phyloP scores from a whole-genome alignment of 2,329 filamentous ascomycete species.

The Fusarium sp. region DNA sequence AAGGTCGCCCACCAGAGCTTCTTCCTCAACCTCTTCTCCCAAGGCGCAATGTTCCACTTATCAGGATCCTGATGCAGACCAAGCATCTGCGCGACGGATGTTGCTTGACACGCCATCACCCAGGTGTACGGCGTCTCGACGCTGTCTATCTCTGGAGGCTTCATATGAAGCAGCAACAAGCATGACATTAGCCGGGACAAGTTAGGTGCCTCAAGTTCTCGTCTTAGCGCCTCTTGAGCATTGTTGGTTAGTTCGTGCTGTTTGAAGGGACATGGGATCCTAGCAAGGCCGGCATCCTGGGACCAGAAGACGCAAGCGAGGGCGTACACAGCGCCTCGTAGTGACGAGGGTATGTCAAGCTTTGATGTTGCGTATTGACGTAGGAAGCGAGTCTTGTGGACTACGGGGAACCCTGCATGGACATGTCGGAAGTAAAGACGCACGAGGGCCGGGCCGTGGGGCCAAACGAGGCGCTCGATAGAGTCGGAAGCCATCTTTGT shows the following conservation, averaged over 20 bases:
- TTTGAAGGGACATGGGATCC: slow-evolving; percentile 49
- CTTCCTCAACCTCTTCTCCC: slow-evolving; percentile 57
- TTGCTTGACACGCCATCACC: slow-evolving; percentile 57
- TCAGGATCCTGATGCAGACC: slow-evolving; percentile 58
- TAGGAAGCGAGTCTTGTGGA: slow-evolving; percentile 59
- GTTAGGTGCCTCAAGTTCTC: slow-evolving; percentile 60
- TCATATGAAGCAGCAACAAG: slow-evolving; percentile 58
- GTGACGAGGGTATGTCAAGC: slow-evolving; percentile 55
- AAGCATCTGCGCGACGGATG: slow-evolving; percentile 58
- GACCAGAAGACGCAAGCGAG: slow-evolving; percentile 58
- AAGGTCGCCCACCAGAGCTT: slow-evolving; percentile 61
- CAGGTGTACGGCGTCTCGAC: slow-evolving; percentile 60
- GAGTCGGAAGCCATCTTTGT: slow-evolving; percentile 53
- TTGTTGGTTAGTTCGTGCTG: slow-evolving; percentile 57
- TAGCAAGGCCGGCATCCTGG: slow-evolving; percentile 48
- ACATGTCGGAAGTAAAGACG: slow-evolving; percentile 59
- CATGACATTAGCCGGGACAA: slow-evolving; percentile 60
- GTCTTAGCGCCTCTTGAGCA: slow-evolving; percentile 56
- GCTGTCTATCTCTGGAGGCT: slow-evolving; percentile 57
- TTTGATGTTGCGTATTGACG: slow-evolving; percentile 53
- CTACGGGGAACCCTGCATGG: slow-evolving; percentile 56
- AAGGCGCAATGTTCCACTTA: slow-evolving; percentile 55
- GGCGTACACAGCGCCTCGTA: slow-evolving; percentile 59
- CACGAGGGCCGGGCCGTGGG: slow-evolving; percentile 55
- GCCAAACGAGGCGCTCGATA: slow-evolving; percentile 57